Evolutionary conservation across 208 protist species (phyloP), one percentile per base, ranked within the genome.

Genomic region (Lotmaria passim): DNA sequence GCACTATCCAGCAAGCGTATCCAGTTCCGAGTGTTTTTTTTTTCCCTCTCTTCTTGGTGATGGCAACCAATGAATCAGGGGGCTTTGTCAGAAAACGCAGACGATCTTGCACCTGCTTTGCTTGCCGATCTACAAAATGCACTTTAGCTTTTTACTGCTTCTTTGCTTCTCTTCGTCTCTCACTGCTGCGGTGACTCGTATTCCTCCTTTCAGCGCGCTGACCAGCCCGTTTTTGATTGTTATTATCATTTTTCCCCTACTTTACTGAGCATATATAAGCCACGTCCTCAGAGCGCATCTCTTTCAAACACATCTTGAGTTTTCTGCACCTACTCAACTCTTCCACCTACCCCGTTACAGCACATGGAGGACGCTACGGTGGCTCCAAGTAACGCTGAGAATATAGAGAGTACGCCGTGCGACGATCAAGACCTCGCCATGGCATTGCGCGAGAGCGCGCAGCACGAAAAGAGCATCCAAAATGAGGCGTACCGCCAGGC

Each of bases 401-500:
- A 50, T 30, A 23, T 23, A 21, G 30, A 39, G 30, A 43, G 24
- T n/a, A 53, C 17, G 17, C 24, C 58, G 26, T 43, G 51, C 52
- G 73, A 72, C 23, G 87, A 91, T 66, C 55, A 79, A 12, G 87
- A 91, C 64, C 78, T 94, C 19, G 41, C 58, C 21, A 90, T 94
- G 65, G 86, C 87, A 11, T 55, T 69, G 41, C 73, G 75, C 10
- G 90, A 95, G 65, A 84, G 83, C 39, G 76, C 58, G 11, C 67
- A 75, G 55, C 85, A 81, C 46, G 48, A 64, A 39, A 51, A 52
- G 23, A 72, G 58, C 11, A 68, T 95, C 34, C 79, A 73, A 26
- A 87, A 79, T 36, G 85, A 91, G 51, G 90, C 90, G 14, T 89
- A 90, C 58, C 82, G 82, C 12, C 78, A 91, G 43, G 87, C 77